These are phyloP conservation scores for Erigeron philadelphicus DNA, from an alignment of 140 eudicot genomes.

Conservation along the genomic window DNA sequence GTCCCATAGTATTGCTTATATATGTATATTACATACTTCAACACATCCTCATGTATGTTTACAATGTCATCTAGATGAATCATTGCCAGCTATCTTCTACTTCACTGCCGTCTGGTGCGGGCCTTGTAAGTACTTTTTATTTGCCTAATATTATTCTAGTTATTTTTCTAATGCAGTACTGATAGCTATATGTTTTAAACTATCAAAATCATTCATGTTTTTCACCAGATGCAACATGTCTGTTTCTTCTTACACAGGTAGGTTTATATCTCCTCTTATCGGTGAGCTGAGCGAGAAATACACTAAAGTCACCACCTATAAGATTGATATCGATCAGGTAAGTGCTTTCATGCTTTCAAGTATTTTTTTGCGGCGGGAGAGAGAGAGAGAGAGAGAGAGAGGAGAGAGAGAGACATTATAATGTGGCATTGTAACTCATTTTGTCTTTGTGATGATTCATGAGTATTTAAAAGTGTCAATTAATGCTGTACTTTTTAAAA, in stretches of 20 bases:
- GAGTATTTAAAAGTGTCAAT: background rate
- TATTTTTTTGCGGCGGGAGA: too few species aligned
- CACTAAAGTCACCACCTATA: conserved; percentile 74
- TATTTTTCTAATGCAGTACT: background rate
- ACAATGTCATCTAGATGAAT: conserved; percentile 61
- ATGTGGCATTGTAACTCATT: background rate
- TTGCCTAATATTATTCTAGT: background rate
- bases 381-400: conserved; percentile 11
- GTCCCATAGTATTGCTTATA: background rate
- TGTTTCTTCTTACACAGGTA: conserved; percentile 44
- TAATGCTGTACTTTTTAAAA: background rate
- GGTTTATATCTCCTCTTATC: conserved; percentile 65
- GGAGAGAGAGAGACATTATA: too few species aligned
- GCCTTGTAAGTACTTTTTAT: conserved; percentile 58
- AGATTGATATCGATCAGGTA: conserved; percentile 91
- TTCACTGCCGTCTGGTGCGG: conserved; percentile 98
- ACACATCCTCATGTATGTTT: conserved; percentile 21
- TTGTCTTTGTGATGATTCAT: background rate
- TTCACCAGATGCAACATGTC: background rate
- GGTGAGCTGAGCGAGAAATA: conserved; percentile 71
- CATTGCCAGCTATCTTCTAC: conserved; percentile 79
- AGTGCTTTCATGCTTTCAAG: conserved; percentile 13
- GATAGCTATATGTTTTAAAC: conserved; percentile 4
- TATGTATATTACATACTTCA: background rate
- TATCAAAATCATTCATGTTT: background rate